A percentile compares a stretch with the other conserved stretches of the same genome.
These are phyloP conservation scores for Dryas octopetala DNA, from an alignment of 306 rosid genomes.

Conservation along the genomic window DNA sequence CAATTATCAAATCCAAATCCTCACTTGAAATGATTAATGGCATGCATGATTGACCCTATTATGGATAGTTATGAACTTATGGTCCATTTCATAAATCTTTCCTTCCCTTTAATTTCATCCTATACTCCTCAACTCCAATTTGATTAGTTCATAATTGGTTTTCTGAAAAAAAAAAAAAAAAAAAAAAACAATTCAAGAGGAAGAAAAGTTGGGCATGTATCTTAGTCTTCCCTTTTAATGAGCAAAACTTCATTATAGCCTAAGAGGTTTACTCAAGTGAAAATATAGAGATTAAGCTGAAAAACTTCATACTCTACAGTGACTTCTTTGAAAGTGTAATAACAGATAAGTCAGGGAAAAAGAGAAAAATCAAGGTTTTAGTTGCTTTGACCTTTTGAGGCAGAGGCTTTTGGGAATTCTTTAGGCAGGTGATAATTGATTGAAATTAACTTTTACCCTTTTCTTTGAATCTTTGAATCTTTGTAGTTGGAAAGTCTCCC, in stretches of 20 bases:
- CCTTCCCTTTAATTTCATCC: background rate
- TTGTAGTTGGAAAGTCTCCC: background rate
- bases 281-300: background rate
- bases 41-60: slow-evolving; percentile 43
- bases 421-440: background rate
- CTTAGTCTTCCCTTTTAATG: background rate
- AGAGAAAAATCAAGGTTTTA: background rate
- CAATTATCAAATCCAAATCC: slow-evolving; percentile 34
- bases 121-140: background rate
- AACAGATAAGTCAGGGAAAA: background rate
- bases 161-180: background rate
- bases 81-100: slow-evolving; percentile 22
- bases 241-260: background rate
- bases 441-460: background rate
- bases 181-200: background rate
- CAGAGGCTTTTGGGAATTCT: background rate
- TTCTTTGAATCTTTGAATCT: background rate
- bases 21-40: slow-evolving; percentile 77
- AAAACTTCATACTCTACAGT: background rate
- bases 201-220: background rate
- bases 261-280: background rate
- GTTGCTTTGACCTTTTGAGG: slow-evolving; percentile 4
- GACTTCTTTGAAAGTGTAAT: background rate
- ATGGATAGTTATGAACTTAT: slow-evolving; percentile 13
- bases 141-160: background rate